Evolutionary conservation across 73 alveolate species (phyloP), one percentile per base, ranked within the genome.

Genomic region (Blepharisma japonicum): DNA sequence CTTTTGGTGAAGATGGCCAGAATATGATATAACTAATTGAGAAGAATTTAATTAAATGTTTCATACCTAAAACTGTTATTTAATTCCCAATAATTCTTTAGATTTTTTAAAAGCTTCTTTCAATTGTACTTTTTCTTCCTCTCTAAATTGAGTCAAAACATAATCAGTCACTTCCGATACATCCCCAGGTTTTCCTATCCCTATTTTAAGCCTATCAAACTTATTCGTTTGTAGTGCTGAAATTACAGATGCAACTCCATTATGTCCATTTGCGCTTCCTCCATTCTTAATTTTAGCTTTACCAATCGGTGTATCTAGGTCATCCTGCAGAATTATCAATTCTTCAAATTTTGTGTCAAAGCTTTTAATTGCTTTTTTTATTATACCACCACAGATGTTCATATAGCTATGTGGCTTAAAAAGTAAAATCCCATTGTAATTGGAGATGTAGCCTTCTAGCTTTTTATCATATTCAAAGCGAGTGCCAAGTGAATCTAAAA

Each of bases 211-310:
- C 47, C 74, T 61, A 18, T 61, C 23, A 25, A 61, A 61, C 23
- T 14, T 18, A 14, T 25, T 61, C n/a, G 18, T 18, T 25, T 39
- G 47, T 61, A 61, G 39, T 14, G 74, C 23, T 14, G 14, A 9
- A 25, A 61, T 61, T 9, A 61, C 18, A 18, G 74, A 61, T 25
- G 4, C 2, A 61, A 61, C 74, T 11, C 74, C 74, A 25, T 61
- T 61, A 61, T 61, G 74, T 9, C 74, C 74, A 14, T 14, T 25
- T 61, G 74, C 74, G 5, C 74, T 61, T 20, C 74, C 74, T 61
- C 23, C 74, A 9, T 18, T 14, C 23, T 61, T 61, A 9, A 61
- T 14, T 5, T 61, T 61, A n/a, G 74, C 74, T 61, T 61, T 61
- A 18, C 74, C 74, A 8, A 61, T 8, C 0, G 47, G 18, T 0